These are phyloP conservation scores for Lichtheimia ramosa DNA, from an alignment of 371 early-diverging fungal species.

Conservation along the genomic window DNA sequence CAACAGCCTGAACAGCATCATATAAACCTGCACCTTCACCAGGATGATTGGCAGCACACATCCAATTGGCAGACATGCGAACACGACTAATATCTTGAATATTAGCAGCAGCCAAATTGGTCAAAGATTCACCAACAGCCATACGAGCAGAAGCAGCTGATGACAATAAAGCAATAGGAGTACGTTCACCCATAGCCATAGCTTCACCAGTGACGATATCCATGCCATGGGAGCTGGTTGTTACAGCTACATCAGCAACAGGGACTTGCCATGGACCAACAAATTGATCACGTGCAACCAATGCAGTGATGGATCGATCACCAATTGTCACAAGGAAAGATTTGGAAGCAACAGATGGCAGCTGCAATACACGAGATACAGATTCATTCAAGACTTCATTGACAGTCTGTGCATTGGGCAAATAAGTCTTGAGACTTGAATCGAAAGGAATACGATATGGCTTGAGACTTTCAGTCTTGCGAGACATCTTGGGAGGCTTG, in stretches of 20 bases:
- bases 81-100: conserved; percentile 69
- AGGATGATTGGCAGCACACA: conserved; percentile 87
- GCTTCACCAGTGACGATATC: conserved; percentile 85
- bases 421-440: conserved; percentile 59
- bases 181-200: conserved; percentile 97
- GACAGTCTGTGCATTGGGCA: conserved; percentile 32
- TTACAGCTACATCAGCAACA: conserved; percentile 94
- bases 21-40: conserved; percentile 95
- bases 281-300: conserved; percentile 95
- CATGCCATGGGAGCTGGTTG: conserved; percentile 71
- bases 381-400: conserved; percentile 58
- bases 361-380: conserved; percentile 74
- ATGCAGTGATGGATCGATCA: conserved; percentile 92
- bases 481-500: conserved; percentile 94
- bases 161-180: conserved; percentile 82
- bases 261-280: conserved; percentile 98
- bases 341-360: conserved; percentile 92
- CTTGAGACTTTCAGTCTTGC: conserved; percentile 59
- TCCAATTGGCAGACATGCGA: conserved; percentile 96
- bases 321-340: conserved; percentile 96
- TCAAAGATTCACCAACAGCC: conserved; percentile 91
- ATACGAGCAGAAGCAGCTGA: conserved; percentile 92
- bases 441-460: conserved; percentile 63
- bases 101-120: conserved; percentile 89
- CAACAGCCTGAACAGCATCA: conserved; percentile 91